Conservation (phyloP, 2,329 filamentous ascomycete genomes). For the Zymoseptoria ardabiliae region DNA sequence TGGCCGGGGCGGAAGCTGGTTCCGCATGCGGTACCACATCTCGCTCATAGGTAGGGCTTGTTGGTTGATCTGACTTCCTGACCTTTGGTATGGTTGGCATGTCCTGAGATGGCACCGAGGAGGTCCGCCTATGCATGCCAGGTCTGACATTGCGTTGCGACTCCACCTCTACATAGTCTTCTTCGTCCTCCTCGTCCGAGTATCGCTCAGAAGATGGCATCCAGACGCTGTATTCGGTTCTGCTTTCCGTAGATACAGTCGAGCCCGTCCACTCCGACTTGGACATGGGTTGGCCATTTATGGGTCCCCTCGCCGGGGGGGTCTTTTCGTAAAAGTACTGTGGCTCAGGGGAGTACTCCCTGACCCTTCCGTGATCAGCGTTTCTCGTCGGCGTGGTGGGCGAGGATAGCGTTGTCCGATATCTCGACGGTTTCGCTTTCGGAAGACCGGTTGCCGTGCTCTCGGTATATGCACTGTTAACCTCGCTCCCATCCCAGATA, state of each 20-base stretch:
- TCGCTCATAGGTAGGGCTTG: slow-evolving; percentile 22
- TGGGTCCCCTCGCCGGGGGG: slow-evolving; percentile 11
- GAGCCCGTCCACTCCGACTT: slow-evolving; percentile 23
- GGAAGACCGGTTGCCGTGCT: slow-evolving; percentile 9
- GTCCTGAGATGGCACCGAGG: slow-evolving; percentile 42
- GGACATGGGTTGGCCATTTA: slow-evolving; percentile 15
- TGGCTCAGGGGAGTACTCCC: slow-evolving; percentile 15
- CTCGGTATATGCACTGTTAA: slow-evolving; percentile 24
- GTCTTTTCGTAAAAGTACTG: slow-evolving; percentile 19
- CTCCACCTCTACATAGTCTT: slow-evolving; percentile 21
- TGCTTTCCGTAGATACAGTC: slow-evolving; percentile 11
- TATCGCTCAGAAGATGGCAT: slow-evolving; percentile 36
- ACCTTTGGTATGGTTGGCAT: slow-evolving; percentile 40
- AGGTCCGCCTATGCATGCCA: slow-evolving; percentile 36
- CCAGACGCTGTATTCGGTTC: slow-evolving; percentile 41
- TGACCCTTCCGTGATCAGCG: slow-evolving; percentile 7
- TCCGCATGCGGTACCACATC: slow-evolving; percentile 13
- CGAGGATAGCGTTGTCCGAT: slow-evolving; percentile 15
- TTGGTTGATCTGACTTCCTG: slow-evolving; percentile 35
- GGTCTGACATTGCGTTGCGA: slow-evolving; percentile 24
- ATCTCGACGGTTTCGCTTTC: slow-evolving; percentile 19
- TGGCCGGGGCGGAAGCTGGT: slow-evolving; percentile 29
- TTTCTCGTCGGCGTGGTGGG: slow-evolving; percentile 3
- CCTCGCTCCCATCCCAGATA: slow-evolving; percentile 37
- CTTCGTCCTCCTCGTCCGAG: slow-evolving; percentile 24